Conservation (phyloP, 2,329 filamentous ascomycete genomes). For the Hortaea sp. region DNA sequence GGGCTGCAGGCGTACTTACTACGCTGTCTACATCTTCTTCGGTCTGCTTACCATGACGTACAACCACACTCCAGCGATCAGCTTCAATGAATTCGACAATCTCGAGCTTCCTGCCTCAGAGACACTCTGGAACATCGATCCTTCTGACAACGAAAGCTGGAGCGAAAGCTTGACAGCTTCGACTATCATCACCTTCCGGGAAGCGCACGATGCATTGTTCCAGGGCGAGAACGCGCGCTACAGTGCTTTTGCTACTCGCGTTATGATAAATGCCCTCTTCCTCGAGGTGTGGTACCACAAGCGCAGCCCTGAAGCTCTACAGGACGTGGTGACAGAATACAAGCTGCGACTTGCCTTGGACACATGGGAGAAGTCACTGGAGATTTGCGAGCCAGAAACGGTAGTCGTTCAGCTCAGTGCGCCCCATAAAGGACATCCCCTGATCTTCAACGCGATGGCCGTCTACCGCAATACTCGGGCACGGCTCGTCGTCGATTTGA, state of each 20-base stretch:
- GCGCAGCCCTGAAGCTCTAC: constrained; percentile 90
- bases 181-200: constrained; percentile 74
- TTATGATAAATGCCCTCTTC: constrained; percentile 98
- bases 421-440: constrained; percentile 87
- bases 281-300: constrained; percentile 99
- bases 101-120: constrained; percentile 88
- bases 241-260: constrained; percentile 90
- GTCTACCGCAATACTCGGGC: constrained; percentile 91
- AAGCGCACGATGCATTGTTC: constrained; percentile 91
- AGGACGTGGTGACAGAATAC: constrained; percentile 96
- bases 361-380: constrained; percentile 97
- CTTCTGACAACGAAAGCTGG: constrained; percentile 72
- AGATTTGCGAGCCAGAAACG: constrained; percentile 83
- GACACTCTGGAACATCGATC: constrained; percentile 81
- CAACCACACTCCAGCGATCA: constrained; percentile 96
- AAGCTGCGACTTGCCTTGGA: constrained; percentile 90
- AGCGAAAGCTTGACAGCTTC: constrained; percentile 63
- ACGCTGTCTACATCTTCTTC: constrained; percentile 98
- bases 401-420: constrained; percentile 83
- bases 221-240: constrained; percentile 84
- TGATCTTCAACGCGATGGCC: constrained; percentile 97
- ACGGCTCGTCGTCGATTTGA: constrained; percentile 87
- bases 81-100: constrained; percentile 95
- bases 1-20: constrained; percentile 91
- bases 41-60: constrained; percentile 89